Conservation (phyloP, 768 basidiomycete genomes). For the Hortiboletus campestris region DNA sequence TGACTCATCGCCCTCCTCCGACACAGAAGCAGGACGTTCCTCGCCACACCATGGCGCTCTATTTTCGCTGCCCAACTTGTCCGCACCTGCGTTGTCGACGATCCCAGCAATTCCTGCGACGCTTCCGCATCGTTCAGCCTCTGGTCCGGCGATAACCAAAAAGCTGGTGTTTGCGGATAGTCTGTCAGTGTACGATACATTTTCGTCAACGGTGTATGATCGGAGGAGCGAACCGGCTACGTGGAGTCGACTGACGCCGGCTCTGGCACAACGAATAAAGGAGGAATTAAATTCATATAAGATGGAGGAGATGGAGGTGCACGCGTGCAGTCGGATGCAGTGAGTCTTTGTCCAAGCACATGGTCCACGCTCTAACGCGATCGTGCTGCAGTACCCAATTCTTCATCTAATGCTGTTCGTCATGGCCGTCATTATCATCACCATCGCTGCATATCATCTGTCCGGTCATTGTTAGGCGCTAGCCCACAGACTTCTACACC, state of each 20-base stretch:
- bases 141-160: conserved; percentile 71
- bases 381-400: conserved; percentile 67
- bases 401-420: conserved; percentile 61
- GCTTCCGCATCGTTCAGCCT: conserved; percentile 71
- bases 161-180: conserved; percentile 87
- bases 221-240: conserved; percentile 94
- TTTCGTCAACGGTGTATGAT: conserved; percentile 88
- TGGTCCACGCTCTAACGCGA: neutral
- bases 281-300: conserved; percentile 98
- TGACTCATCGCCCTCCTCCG: conserved; percentile 32
- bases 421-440: conserved; percentile 21
- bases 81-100: conserved; percentile 80
- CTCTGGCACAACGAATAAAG: conserved; percentile 94
- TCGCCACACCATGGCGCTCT: conserved; percentile 42
- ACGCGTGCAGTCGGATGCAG: conserved; percentile 89
- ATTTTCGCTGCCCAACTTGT: conserved; percentile 85
- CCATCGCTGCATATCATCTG: conserved; percentile 29
- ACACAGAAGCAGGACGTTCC: conserved; percentile 37
- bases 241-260: conserved; percentile 93
- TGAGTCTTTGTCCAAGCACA: conserved; percentile 39
- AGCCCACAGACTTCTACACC: conserved; percentile 17
- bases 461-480: conserved; percentile 26
- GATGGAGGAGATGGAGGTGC: conserved; percentile 99
- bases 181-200: conserved; percentile 96
- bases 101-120: conserved; percentile 46